Evolutionary conservation across 2,329 filamentous ascomycete genomes (phyloP), one percentile per base, ranked within the genome.

Genomic region (Thelonectria rubi): DNA sequence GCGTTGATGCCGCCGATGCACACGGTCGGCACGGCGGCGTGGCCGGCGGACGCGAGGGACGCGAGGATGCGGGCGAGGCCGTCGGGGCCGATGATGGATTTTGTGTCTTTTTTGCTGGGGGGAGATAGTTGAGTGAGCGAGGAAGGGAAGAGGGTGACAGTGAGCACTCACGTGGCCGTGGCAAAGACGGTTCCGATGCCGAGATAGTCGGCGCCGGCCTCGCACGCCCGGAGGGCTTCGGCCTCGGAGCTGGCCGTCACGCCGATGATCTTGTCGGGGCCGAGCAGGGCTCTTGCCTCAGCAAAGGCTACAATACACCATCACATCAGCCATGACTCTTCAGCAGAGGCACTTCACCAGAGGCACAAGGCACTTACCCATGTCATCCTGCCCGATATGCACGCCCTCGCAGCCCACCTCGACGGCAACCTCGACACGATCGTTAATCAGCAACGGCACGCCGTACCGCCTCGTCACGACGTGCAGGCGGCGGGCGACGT

Each of bases 371-470:
- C 4, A 76, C 83, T 67, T 76, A 91, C 90, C 83, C 82, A 97
- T 89, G 76, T 98, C 94, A 84, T 97, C 94, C 80, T 98, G 94
- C 7, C 95, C 95, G 51, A 98, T 86, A 76, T 98, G 95, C 9
- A 97, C 93, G 47, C 95, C 95, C 79, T 97, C 94, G 59, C 92
- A 95, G 12, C 88, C 91, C 45, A 94, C 86, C 14, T 93, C 93
- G 17, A 93, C 83, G 9, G 93, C 94, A 24, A 98, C 92, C 74
- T 97, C 94, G 6, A 97, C 86, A 12, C 94, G 88, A 75, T 98
- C 95, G 74, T 98, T 98, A 80, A 98, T 93, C 56, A 98, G 81
- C 59, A 98, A 84, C 30, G 94, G 94, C 3, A 97, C 87, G 15
- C 82, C 82, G 73, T 91, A 83, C 48, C 81, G 81, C 65, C 81